Evolutionary conservation across 2,329 filamentous ascomycete genomes (phyloP).

Genomic region (Colletotrichum godetiae): DNA sequence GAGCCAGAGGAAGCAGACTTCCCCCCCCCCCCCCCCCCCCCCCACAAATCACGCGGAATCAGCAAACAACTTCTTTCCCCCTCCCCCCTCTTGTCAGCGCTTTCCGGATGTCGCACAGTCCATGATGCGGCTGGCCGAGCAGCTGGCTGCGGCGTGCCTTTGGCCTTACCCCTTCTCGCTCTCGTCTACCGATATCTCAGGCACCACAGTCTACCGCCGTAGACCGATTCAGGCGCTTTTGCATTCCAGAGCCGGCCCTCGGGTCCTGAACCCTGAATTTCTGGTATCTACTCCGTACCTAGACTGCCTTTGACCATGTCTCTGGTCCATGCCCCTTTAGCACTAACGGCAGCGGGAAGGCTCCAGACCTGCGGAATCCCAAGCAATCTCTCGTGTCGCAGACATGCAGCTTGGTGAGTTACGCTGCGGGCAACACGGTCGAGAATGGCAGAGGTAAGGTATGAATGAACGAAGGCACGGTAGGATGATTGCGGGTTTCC

Average conservation of each 20-base stretch:
- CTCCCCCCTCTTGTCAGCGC: not conserved
- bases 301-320: slow-evolving; percentile 3
- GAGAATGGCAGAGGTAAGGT: not conserved
- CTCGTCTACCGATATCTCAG: not conserved
- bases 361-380: slow-evolving; percentile 12
- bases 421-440: not conserved
- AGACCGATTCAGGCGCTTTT: not conserved
- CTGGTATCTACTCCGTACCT: not conserved
- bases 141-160: slow-evolving; percentile 28
- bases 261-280: slow-evolving; percentile 12
- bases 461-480: not conserved
- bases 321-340: not conserved
- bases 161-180: not conserved
- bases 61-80: slow-evolving; percentile 15
- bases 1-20: slow-evolving; percentile 5
- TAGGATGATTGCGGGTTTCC: slow-evolving; percentile 2
- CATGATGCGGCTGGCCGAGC: slow-evolving; percentile 26
- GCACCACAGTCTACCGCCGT: not conserved
- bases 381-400: slow-evolving; percentile 8
- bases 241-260: slow-evolving; percentile 1
- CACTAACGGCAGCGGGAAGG: slow-evolving; percentile 4
- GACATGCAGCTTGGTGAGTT: not conserved
- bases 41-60: slow-evolving; percentile 6
- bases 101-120: not conserved
- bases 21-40: not conserved